phyloP scores from a whole-genome alignment of 1,284 basidiomycete species.

The Ustilago sp. region DNA sequence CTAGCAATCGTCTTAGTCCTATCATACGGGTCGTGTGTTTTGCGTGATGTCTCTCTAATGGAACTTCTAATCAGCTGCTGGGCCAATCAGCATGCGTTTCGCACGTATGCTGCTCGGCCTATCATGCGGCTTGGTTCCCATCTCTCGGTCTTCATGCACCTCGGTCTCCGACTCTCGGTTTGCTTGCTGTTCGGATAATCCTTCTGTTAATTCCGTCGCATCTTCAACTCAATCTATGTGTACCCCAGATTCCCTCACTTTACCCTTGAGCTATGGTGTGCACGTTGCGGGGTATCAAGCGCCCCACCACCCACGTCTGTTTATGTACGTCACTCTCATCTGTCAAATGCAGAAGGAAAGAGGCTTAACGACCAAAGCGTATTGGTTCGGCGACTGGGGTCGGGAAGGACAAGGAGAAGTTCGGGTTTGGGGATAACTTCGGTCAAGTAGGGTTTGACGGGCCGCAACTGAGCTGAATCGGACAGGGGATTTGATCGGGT shows the following conservation, averaged over 20 bases:
- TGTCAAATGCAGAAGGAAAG: not conserved
- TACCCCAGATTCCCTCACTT: constrained; percentile 4
- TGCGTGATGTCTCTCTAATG: too few relatives aligned
- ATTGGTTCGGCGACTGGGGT: not conserved
- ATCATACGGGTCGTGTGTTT: too few relatives aligned
- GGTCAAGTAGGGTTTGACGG: constrained; percentile 32
- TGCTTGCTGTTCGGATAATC: too few relatives aligned
- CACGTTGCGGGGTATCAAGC: constrained; percentile 4
- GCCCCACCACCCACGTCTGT: not conserved
- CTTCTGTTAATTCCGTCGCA: too few relatives aligned
- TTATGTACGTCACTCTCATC: not conserved
- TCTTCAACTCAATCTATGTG: not conserved
- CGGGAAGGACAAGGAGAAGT: not conserved
- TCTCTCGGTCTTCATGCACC: too few relatives aligned
- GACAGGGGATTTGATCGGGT: not conserved
- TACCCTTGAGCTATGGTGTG: not conserved
- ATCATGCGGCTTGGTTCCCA: too few relatives aligned
- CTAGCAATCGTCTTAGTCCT: too few relatives aligned
- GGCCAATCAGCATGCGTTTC: too few relatives aligned
- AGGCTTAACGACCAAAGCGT: not conserved
- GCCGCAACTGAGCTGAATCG: not conserved
- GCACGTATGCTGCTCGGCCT: too few relatives aligned
- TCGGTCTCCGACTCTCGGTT: too few relatives aligned
- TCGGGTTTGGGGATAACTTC: constrained; percentile 6
- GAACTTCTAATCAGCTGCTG: too few relatives aligned